phyloP scores from a whole-genome alignment of 495 filamentous ascomycete genomes.

The Melanomma pulvis-pyrius region DNA sequence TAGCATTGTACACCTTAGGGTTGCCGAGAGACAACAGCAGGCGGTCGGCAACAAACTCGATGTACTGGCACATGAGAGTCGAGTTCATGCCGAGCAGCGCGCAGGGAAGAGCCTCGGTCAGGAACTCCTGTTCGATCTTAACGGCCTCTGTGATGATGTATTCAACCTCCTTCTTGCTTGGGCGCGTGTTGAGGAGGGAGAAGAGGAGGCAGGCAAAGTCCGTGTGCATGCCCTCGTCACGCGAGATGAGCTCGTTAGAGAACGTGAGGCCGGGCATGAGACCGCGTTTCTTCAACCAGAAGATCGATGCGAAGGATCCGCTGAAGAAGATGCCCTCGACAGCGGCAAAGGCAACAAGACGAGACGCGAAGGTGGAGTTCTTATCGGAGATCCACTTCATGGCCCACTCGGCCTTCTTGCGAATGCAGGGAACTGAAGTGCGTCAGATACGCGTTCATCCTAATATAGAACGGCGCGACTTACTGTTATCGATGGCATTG shows the following conservation, averaged over 20 bases:
- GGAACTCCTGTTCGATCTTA: slow-evolving; percentile 93
- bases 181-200: slow-evolving; percentile 90
- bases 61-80: slow-evolving; percentile 98
- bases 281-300: slow-evolving; percentile 99
- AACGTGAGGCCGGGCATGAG: slow-evolving; percentile 98
- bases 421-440: slow-evolving; percentile 80
- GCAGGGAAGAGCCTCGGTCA: slow-evolving; percentile 90
- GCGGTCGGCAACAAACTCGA: slow-evolving; percentile 97
- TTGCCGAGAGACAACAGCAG: slow-evolving; percentile 91
- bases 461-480: slow-evolving; percentile 33
- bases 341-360: slow-evolving; percentile 94
- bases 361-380: slow-evolving; percentile 90
- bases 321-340: slow-evolving; percentile 99
- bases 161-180: slow-evolving; percentile 75
- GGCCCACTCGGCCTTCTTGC: slow-evolving; percentile 98
- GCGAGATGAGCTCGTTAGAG: slow-evolving; percentile 99
- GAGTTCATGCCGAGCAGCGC: slow-evolving; percentile 97
- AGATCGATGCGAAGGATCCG: slow-evolving; percentile 98
- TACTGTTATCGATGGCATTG: slow-evolving; percentile 97
- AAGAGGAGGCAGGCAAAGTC: slow-evolving; percentile 98
- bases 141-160: slow-evolving; percentile 94
- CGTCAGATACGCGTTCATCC: slow-evolving; percentile 39
- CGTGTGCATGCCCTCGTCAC: slow-evolving; percentile 98
- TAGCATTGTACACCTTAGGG: slow-evolving; percentile 84
- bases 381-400: slow-evolving; percentile 91